Percentiles rank a stretch among this genome's conserved stretches.
These are phyloP conservation scores for Colletotrichum abscissum DNA, from an alignment of 2,329 filamentous ascomycete species.

Conservation along the genomic window DNA sequence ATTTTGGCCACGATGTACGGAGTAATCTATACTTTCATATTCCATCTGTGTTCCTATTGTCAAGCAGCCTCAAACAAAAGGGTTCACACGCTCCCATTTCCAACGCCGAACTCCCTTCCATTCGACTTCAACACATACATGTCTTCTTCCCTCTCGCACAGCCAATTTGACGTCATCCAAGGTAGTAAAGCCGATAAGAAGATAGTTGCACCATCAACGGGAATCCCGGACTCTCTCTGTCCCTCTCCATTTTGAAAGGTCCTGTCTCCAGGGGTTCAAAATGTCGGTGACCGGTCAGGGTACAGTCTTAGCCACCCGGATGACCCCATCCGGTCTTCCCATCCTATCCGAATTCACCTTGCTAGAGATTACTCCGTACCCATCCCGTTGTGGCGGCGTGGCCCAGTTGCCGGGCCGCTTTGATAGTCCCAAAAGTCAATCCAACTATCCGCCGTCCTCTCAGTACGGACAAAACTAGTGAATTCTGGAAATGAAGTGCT, in stretches of 20 bases:
- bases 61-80: not conserved
- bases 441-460: not conserved
- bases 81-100: not conserved
- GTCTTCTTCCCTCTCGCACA: not conserved
- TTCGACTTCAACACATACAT: not conserved
- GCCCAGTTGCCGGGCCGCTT: slow-evolving; percentile 18
- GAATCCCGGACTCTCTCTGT: not conserved
- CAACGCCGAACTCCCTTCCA: no score
- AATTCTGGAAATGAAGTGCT: no score
- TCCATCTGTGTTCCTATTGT: no score
- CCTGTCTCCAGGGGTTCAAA: slow-evolving; percentile 25
- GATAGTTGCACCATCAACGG: not conserved
- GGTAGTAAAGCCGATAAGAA: not conserved
- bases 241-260: not conserved
- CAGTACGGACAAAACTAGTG: not conserved
- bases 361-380: not conserved
- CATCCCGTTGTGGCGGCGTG: not conserved
- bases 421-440: slow-evolving; percentile 12
- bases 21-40: no score
- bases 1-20: no score
- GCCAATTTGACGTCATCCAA: slow-evolving; percentile 22
- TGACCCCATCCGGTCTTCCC: slow-evolving; percentile 7
- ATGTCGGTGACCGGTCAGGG: slow-evolving; percentile 22
- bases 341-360: not conserved
- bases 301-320: not conserved